A percentile compares a stretch with the other conserved stretches of the same genome.
phyloP scores from a whole-genome alignment of 441 rosid genomes.

The Populus hybrid region DNA sequence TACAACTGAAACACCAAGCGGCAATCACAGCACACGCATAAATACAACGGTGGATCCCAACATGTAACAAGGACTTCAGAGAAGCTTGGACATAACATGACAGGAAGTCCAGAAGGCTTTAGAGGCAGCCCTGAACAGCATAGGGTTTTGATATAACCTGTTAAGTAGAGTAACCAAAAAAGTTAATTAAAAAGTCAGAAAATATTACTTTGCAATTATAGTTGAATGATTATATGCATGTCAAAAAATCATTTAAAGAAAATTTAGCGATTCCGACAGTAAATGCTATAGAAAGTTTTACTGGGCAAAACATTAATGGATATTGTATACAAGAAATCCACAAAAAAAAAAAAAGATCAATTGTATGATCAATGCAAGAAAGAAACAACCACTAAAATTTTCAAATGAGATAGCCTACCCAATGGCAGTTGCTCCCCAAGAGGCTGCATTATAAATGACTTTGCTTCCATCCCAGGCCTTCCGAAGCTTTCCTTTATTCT shows the following conservation, averaged over 20 bases:
- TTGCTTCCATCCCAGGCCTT: slow-evolving; percentile 99
- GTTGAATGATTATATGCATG: not conserved
- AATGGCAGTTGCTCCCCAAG: slow-evolving; percentile 95
- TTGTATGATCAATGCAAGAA: not conserved
- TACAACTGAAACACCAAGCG: slow-evolving; percentile 30
- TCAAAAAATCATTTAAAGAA: not conserved
- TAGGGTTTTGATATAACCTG: slow-evolving; percentile 93
- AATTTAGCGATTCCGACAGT: not conserved
- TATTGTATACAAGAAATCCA: not conserved
- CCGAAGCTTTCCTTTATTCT: slow-evolving; percentile 77
- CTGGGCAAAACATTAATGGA: not conserved
- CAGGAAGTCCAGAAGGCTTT: slow-evolving; percentile 92
- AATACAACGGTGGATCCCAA: slow-evolving; percentile 21
- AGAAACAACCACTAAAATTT: not conserved
- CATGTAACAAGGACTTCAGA: slow-evolving; percentile 34
- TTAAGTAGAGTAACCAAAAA: not conserved
- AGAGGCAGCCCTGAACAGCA: slow-evolving; percentile 65
- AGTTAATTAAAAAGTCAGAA: not conserved
- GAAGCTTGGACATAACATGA: slow-evolving; percentile 82
- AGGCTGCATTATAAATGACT: slow-evolving; percentile 82
- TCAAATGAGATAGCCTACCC: slow-evolving; percentile 45
- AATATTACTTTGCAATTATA: not conserved
- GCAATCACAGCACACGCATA: slow-evolving; percentile 28
- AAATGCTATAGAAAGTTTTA: not conserved
- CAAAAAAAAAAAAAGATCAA: not conserved